A percentile compares a stretch with the other conserved stretches of the same genome.
Conservation (phyloP, 2,329 filamentous ascomycete species). For the Ploettnerulaceae sp. region DNA sequence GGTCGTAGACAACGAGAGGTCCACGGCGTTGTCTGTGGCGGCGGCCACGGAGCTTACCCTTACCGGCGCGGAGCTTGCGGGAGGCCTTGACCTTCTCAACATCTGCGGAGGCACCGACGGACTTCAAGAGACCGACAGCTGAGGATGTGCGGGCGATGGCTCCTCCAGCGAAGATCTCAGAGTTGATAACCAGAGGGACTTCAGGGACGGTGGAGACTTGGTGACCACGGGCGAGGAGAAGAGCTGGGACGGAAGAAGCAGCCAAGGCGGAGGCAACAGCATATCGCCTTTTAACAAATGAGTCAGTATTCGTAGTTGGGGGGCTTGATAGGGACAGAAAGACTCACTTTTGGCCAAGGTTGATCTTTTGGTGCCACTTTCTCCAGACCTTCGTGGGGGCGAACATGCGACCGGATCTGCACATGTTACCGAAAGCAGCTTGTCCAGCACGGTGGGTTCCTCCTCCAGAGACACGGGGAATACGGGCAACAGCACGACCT, state of each 20-base stretch:
- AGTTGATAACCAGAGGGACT: constrained; percentile 95
- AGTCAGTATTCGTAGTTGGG: constrained; percentile 28
- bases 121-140: constrained; percentile 81
- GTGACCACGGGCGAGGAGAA: constrained; percentile 96
- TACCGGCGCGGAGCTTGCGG: constrained; percentile 95
- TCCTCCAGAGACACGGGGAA: constrained; percentile 99
- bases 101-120: constrained; percentile 84
- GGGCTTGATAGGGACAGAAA: constrained; percentile 3
- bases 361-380: constrained; percentile 99
- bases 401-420: constrained; percentile 99
- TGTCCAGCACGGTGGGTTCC: constrained; percentile 99
- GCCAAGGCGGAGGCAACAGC: constrained; percentile 96
- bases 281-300: constrained; percentile 64
- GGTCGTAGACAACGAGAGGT: constrained; percentile 96
- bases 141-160: constrained; percentile 83
- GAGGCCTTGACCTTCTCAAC: constrained; percentile 94
- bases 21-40: constrained; percentile 97
- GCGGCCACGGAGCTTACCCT: constrained; percentile 97
- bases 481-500: constrained; percentile 99
- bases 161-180: constrained; percentile 75
- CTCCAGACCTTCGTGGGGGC: constrained; percentile 99
- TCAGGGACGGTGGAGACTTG: constrained; percentile 87
- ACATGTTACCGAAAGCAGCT: constrained; percentile 99
- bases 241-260: constrained; percentile 89
- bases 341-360: constrained; percentile 87